Evolutionary conservation across 2,329 filamentous ascomycete species (phyloP).

Genomic region (Endothia cerciana): DNA sequence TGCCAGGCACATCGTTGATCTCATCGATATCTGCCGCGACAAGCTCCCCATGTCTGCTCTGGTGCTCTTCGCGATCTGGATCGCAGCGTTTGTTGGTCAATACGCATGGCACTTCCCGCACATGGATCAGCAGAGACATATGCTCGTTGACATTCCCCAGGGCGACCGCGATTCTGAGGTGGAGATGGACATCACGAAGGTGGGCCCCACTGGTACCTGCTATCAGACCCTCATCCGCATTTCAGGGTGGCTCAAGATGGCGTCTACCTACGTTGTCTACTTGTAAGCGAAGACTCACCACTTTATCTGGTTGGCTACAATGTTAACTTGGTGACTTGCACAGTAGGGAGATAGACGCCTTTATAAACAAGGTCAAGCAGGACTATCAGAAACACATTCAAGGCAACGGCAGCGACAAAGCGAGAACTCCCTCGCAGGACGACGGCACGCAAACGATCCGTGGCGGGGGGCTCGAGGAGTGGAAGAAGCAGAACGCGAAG

Average conservation of each 20-base stretch:
- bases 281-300: conserved; percentile 38
- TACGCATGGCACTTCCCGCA: conserved; percentile 70
- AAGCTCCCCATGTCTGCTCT: conserved; percentile 70
- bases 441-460: conserved; percentile 45
- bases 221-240: conserved; percentile 56
- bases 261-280: conserved; percentile 57
- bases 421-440: conserved; percentile 25
- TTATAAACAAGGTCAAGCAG: conserved; percentile 54
- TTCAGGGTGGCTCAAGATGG: conserved; percentile 58
- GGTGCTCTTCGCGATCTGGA: conserved; percentile 69
- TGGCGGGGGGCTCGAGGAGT: conserved; percentile 60
- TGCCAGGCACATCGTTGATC: conserved; percentile 64
- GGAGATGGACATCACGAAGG: conserved; percentile 38
- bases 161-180: conserved; percentile 37
- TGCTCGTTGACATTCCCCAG: conserved; percentile 46
- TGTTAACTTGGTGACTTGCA: background rate
- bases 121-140: conserved; percentile 65
- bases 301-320: too few relatives aligned
- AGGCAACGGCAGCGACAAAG: conserved; percentile 30
- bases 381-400: conserved; percentile 46
- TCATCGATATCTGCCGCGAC: conserved; percentile 65
- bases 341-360: conserved; percentile 52
- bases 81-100: conserved; percentile 66
- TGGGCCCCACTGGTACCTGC: conserved; percentile 51
- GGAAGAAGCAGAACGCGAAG: conserved; percentile 45